phyloP scores from a whole-genome alignment of 208 protist species.

The Leishmania turanica region DNA sequence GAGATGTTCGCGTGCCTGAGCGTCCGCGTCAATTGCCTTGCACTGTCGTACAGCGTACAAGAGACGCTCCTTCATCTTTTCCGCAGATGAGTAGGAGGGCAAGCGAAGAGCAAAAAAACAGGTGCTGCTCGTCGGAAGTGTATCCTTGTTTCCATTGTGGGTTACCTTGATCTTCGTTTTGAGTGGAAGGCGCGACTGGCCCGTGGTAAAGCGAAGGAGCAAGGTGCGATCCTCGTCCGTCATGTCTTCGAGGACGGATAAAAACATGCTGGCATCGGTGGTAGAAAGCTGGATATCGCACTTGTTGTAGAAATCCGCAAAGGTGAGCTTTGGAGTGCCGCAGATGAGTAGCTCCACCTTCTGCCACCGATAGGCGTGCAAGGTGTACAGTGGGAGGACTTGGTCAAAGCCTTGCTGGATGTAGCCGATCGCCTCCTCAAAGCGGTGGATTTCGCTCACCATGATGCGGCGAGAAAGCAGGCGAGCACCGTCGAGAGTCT shows the following conservation, averaged over 20 bases:
- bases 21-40: slow-evolving; percentile 95
- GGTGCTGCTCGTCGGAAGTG: slow-evolving; percentile 92
- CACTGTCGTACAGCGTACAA: slow-evolving; percentile 96
- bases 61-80: slow-evolving; percentile 93
- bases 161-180: slow-evolving; percentile 89
- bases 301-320: slow-evolving; percentile 70
- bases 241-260: slow-evolving; percentile 75
- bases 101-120: slow-evolving; percentile 96
- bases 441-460: slow-evolving; percentile 64
- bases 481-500: slow-evolving; percentile 43
- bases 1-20: slow-evolving; percentile 79
- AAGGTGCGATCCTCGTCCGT: slow-evolving; percentile 84
- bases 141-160: slow-evolving; percentile 63
- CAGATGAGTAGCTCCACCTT: slow-evolving; percentile 83
- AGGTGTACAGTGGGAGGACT: slow-evolving; percentile 82
- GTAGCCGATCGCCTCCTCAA: slow-evolving; percentile 62
- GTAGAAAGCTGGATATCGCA: slow-evolving; percentile 76
- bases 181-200: slow-evolving; percentile 85
- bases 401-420: slow-evolving; percentile 82
- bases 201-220: slow-evolving; percentile 89
- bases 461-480: slow-evolving; percentile 71
- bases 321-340: slow-evolving; percentile 78
- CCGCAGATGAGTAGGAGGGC: slow-evolving; percentile 83
- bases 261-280: slow-evolving; percentile 66
- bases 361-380: slow-evolving; percentile 88